Evolutionary conservation across 495 filamentous ascomycete genomes (phyloP), one percentile per base, ranked within the genome.

Genomic region (Cercophora sp.): DNA sequence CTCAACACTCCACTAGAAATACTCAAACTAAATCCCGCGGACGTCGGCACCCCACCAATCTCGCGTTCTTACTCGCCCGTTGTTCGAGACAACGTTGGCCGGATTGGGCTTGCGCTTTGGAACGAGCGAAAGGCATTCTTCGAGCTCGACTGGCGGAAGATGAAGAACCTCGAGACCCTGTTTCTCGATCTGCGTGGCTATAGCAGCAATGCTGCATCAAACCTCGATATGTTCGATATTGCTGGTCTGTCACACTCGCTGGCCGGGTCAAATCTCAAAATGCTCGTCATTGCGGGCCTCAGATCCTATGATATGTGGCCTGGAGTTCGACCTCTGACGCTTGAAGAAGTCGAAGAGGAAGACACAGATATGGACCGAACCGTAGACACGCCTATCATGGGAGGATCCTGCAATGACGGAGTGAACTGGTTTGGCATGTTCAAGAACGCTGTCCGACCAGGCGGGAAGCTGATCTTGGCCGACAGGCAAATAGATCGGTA

Each of bases 211-310:
- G 1, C 5, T 6, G n/a, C 5, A 4, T 4, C 8, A 10, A 10
- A 11, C 8, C 16, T 47, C 8, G 5, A 43, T 8, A 15, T 8
- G 8, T 11, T 15, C 15, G 58, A 51, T 9, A 15, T 61, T 4
- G 2, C 34, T 8, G 42, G 48, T 9, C 29, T 55, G 10, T 2
- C 48, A 22, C 3, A 13, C 10, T 19, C 58, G 5, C 46, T 58
- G 8, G 5, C 8, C 22, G 16, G 24, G 39, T 45, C 48, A 18
- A 2, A 19, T 4, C 36, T 61, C 16, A 24, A 23, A 26, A 6
- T 53, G 43, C 51, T 61, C 29, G 55, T 58, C 13, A 53, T 63
- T 54, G 54, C 55, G 1, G 61, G 61, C 5, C 20, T 63, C 44
- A 36, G 55, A 19, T 50, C 51, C 2, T 52, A 37, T 10, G 6